Percentiles rank a stretch among this genome's conserved stretches.
Evolutionary conservation across 1,139 yeast species (phyloP).

Genomic region (Saccharomyces hybrid): DNA sequence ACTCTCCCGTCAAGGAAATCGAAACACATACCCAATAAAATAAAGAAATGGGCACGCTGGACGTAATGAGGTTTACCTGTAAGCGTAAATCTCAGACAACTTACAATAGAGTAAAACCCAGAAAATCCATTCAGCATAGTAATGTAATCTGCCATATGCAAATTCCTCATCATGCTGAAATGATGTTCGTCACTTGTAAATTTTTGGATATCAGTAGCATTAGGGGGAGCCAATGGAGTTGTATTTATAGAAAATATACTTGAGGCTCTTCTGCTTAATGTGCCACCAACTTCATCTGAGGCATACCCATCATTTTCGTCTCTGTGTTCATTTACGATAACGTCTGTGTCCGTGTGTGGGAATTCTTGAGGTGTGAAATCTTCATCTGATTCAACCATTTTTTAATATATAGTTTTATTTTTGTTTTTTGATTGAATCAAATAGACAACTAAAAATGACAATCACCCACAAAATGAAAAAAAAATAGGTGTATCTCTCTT

Average conservation of each 20-base stretch:
- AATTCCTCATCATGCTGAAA: constrained; percentile 64
- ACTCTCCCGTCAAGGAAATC: constrained; percentile 97
- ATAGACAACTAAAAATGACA: not conserved
- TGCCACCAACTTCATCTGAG: constrained; percentile 9
- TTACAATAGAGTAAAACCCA: constrained; percentile 84
- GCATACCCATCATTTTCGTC: not conserved
- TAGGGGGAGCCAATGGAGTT: constrained; percentile 46
- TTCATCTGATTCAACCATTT: not conserved
- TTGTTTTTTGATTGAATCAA: not conserved
- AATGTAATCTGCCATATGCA: constrained; percentile 93
- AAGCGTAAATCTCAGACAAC: constrained; percentile 72
- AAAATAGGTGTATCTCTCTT: not conserved
- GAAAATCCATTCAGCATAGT: constrained; percentile 84
- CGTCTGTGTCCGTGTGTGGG: not conserved
- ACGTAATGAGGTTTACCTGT: constrained; percentile 64
- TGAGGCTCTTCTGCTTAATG: constrained; percentile 34
- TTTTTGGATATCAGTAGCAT: constrained; percentile 65
- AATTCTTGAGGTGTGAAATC: not conserved
- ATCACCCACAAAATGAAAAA: not conserved
- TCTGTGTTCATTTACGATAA: not conserved
- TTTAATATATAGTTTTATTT: not conserved
- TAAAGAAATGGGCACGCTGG: constrained; percentile 84
- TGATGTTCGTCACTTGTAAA: constrained; percentile 77
- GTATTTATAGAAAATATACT: constrained; percentile 36
- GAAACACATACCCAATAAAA: constrained; percentile 81